Conservation (phyloP, 164 flowering plant species). For the Chloranthus sessilifolius region DNA sequence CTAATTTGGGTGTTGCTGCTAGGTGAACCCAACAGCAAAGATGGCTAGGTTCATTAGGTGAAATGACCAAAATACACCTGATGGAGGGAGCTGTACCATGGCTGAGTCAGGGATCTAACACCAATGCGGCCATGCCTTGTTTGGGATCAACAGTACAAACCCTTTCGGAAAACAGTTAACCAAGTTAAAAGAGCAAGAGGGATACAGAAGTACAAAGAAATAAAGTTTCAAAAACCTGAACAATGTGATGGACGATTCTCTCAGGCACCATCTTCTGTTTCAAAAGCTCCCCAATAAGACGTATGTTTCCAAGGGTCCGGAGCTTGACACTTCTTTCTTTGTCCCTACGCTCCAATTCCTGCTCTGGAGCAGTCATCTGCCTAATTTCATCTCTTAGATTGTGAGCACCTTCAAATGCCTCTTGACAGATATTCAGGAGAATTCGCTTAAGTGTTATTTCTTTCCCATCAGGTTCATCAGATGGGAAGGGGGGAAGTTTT, state of each 20-base stretch:
- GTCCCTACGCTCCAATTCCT: constrained; percentile 76
- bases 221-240: constrained; percentile 45
- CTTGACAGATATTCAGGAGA: constrained; percentile 86
- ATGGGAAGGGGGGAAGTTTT: constrained; percentile 83
- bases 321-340: constrained; percentile 80
- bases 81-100: too few relatives aligned
- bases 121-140: too few relatives aligned
- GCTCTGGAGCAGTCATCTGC: constrained; percentile 86
- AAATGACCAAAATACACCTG: too few relatives aligned
- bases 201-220: too few relatives aligned
- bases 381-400: constrained; percentile 68
- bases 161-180: too few relatives aligned
- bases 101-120: too few relatives aligned
- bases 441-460: constrained; percentile 82
- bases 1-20: too few relatives aligned
- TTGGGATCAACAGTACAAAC: too few relatives aligned
- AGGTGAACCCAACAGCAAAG: too few relatives aligned
- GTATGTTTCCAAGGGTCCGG: constrained; percentile 92
- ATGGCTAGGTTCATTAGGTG: too few relatives aligned
- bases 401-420: constrained; percentile 95
- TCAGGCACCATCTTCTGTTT: constrained; percentile 98
- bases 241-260: constrained; percentile 92
- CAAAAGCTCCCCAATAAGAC: constrained; percentile 93
- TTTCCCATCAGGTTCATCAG: constrained; percentile 85
- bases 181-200: too few relatives aligned